Evolutionary conservation across 2,329 filamentous ascomycete species (phyloP).

Genomic region (Epichloe bromicola): DNA sequence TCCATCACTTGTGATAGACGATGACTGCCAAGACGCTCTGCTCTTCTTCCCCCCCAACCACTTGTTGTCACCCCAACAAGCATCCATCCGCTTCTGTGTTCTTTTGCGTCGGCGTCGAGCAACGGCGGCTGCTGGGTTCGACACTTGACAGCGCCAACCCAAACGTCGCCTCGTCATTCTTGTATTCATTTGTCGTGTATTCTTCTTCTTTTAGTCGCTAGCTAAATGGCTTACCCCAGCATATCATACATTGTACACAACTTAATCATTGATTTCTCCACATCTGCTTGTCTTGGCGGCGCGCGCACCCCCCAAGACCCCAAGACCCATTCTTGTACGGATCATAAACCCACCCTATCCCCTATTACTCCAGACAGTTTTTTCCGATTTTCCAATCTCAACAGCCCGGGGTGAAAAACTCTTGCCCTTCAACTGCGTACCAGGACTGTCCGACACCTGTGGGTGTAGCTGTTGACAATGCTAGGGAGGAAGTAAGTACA

Average conservation of each 20-base stretch:
- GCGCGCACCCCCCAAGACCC: background rate
- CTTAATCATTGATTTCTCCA: background rate
- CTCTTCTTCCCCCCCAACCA: background rate
- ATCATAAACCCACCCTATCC: background rate
- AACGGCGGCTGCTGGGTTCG: background rate
- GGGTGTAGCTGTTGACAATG: background rate
- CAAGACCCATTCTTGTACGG: background rate
- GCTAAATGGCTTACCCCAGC: background rate
- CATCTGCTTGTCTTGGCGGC: background rate
- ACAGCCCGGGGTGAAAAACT: background rate
- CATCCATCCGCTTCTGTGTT: background rate
- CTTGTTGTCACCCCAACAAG: background rate
- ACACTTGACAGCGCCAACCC: background rate
- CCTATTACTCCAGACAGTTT: background rate
- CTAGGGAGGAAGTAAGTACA: slow-evolving; percentile 2
- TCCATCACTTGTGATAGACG: background rate
- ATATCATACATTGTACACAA: background rate
- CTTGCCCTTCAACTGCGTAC: background rate
- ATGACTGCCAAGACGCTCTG: background rate
- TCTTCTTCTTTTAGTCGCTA: background rate
- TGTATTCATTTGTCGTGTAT: background rate
- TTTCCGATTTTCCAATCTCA: background rate
- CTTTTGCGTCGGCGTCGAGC: background rate
- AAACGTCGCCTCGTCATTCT: background rate
- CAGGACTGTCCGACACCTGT: background rate